Percentiles rank a stretch among this genome's conserved stretches.
phyloP scores from a whole-genome alignment of 495 filamentous ascomycete genomes.

The Aspergillus hancockii region DNA sequence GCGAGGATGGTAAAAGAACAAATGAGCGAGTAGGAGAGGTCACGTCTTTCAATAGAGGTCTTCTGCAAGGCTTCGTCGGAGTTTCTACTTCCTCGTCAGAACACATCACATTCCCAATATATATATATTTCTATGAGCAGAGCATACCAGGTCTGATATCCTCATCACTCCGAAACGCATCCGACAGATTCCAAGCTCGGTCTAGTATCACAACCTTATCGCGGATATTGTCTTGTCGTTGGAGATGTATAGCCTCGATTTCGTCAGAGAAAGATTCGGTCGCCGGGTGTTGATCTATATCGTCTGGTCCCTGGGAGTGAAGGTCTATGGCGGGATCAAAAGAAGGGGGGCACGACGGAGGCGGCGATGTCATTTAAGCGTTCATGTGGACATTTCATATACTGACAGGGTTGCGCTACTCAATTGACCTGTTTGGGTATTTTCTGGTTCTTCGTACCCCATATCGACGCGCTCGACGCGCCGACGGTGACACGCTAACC shows the following conservation, averaged over 20 bases:
- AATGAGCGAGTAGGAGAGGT: constrained; percentile 19
- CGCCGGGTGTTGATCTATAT: constrained; percentile 21
- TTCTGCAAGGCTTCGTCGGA: constrained; percentile 33
- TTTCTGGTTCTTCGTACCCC: background rate
- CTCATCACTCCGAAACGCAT: constrained; percentile 66
- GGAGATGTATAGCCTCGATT: constrained; percentile 56
- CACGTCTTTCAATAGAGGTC: constrained; percentile 29
- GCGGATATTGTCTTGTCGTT: constrained; percentile 50
- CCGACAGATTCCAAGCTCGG: constrained; percentile 56
- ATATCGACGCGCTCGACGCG: constrained; percentile 11
- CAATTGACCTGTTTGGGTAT: constrained; percentile 1
- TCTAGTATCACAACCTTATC: constrained; percentile 67
- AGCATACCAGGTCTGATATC: constrained; percentile 50
- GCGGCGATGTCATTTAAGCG: constrained; percentile 41
- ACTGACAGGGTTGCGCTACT: background rate
- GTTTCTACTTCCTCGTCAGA: constrained; percentile 36
- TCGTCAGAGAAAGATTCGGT: constrained; percentile 59
- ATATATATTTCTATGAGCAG: constrained; percentile 6
- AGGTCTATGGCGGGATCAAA: constrained; percentile 57
- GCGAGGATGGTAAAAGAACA: constrained; percentile 31
- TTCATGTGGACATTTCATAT: constrained; percentile 16
- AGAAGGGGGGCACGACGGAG: constrained; percentile 42
- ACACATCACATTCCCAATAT: background rate
- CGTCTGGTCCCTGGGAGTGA: constrained; percentile 43
- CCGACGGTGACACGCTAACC: constrained; percentile 2